Evolutionary conservation across 106 monocot genomes (phyloP).

Genomic region (Acorus calamus): DNA sequence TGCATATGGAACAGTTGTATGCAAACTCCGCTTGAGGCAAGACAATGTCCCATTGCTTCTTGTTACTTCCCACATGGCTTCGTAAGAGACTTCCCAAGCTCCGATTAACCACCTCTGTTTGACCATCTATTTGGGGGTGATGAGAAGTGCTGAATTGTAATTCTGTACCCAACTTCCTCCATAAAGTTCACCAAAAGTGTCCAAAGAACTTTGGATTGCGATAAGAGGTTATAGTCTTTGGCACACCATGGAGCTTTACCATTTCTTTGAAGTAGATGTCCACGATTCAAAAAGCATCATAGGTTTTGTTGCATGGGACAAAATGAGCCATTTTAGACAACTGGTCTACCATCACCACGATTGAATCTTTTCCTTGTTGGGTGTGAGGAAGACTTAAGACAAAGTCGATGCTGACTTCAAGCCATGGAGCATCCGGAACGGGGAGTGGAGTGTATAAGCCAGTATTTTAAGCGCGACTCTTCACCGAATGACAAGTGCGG

Average conservation of each 20-base stretch:
- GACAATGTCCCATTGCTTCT: slow-evolving; percentile 1
- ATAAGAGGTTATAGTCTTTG: neutral
- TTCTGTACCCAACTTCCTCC: neutral
- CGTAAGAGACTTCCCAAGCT: slow-evolving; percentile 1
- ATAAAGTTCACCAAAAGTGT: neutral
- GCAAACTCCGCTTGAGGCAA: slow-evolving; percentile 10
- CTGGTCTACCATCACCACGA: slow-evolving; percentile 1
- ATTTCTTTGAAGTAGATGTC: too few species aligned
- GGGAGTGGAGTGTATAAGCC: neutral
- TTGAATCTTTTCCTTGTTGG: neutral
- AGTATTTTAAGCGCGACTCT: neutral
- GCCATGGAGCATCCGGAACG: neutral
- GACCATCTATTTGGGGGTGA: neutral
- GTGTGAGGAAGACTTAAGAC: neutral
- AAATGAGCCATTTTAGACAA: slow-evolving; percentile 8
- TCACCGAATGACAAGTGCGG: neutral
- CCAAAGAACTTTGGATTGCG: neutral
- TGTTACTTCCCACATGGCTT: neutral
- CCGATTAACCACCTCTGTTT: slow-evolving; percentile 1
- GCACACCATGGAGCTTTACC: neutral
- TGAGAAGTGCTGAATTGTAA: slow-evolving; percentile 1
- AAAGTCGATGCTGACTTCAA: slow-evolving; percentile 1
- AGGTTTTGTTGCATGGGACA: neutral
- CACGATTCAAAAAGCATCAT: neutral
- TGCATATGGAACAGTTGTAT: neutral